Conservation (phyloP, 2,329 filamentous ascomycete species). For the Aspergillus texensis region DNA sequence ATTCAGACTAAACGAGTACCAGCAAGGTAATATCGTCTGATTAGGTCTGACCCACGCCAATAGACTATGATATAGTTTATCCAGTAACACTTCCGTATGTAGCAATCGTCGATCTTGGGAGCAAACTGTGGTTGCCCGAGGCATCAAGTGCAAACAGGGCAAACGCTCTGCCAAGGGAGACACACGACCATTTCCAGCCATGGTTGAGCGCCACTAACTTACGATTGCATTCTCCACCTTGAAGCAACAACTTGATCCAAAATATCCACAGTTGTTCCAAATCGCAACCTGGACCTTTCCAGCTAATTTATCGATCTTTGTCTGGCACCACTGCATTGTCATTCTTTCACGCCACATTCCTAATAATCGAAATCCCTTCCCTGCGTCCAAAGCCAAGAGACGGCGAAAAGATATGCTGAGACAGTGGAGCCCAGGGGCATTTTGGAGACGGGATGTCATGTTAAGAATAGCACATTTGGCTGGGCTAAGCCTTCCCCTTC, state of each 20-base stretch:
- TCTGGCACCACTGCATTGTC: neutral
- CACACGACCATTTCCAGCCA: neutral
- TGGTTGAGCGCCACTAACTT: neutral
- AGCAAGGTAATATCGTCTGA: neutral
- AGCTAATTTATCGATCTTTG: neutral
- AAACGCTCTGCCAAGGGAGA: neutral
- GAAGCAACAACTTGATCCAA: neutral
- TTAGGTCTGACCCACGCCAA: neutral
- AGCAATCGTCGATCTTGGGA: neutral
- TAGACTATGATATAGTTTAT: neutral
- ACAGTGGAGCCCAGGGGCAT: conserved; percentile 3
- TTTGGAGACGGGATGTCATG: conserved; percentile 9
- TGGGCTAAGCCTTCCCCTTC: conserved; percentile 13
- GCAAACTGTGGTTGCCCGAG: neutral
- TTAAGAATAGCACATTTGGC: conserved; percentile 24
- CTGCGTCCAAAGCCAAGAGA: conserved; percentile 12
- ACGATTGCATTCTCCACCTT: neutral
- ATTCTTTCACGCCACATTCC: neutral
- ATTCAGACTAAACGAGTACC: neutral
- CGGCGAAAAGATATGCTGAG: conserved; percentile 11
- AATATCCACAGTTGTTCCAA: neutral
- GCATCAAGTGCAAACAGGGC: neutral
- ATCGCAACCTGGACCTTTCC: neutral
- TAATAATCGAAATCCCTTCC: neutral
- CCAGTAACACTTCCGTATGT: neutral